Evolutionary conservation across 257 asterid genomes (phyloP).

Genomic region (Capsicum baccatum): DNA sequence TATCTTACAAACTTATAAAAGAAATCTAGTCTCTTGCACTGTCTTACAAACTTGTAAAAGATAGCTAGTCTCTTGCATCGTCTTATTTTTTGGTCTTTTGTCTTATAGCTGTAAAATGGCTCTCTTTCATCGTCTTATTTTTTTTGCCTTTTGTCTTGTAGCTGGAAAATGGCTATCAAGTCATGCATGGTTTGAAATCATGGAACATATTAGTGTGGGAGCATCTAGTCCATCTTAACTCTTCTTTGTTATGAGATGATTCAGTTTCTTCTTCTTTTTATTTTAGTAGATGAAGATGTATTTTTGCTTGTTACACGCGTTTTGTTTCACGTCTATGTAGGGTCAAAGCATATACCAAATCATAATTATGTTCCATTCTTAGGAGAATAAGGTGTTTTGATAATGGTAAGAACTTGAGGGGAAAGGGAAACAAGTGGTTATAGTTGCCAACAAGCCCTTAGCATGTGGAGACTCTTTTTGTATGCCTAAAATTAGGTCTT

Average conservation of each 20-base stretch:
- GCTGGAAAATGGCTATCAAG: not conserved
- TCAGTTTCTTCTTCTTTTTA: not conserved
- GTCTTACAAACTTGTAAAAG: not conserved
- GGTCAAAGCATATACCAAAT: not conserved
- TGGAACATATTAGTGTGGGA: not conserved
- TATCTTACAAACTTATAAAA: no score
- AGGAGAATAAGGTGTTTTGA: not conserved
- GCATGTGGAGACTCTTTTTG: not conserved
- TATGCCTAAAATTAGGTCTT: not conserved
- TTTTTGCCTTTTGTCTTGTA: not conserved
- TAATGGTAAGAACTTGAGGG: not conserved
- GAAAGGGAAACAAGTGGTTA: not conserved
- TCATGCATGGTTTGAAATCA: not conserved
- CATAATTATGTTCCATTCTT: not conserved
- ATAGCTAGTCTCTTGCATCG: no score
- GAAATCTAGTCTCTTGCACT: not conserved
- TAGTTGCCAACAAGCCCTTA: conserved; percentile 22
- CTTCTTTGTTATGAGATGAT: not conserved
- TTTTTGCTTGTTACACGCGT: not conserved
- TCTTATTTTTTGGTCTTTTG: no score
- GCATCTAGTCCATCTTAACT: not conserved
- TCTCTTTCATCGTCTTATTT: not conserved
- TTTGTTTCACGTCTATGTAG: not conserved
- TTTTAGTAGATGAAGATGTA: not conserved
- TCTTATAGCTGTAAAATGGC: no score